phyloP scores from a whole-genome alignment of 768 basidiomycete species.

The Kwoniella newhampshirensis region DNA sequence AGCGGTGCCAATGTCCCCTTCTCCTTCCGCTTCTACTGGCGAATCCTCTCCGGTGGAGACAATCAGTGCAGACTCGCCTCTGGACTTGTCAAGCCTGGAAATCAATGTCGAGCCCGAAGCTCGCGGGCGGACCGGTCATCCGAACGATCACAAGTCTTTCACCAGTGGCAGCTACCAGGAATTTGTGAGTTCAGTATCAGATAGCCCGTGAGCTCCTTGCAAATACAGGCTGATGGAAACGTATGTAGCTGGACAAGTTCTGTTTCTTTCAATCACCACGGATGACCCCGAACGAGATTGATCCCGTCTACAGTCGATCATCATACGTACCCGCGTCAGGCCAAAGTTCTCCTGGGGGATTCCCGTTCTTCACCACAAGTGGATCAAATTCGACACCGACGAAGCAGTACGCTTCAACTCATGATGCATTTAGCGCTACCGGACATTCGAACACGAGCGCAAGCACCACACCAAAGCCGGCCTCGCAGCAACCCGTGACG shows the following conservation, averaged over 20 bases:
- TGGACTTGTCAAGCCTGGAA: constrained; percentile 27
- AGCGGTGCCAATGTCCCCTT: constrained; percentile 32
- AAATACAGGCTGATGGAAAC: background rate
- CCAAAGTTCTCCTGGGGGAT: constrained; percentile 30
- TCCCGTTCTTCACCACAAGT: constrained; percentile 35
- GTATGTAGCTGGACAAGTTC: constrained; percentile 45
- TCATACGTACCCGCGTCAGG: constrained; percentile 23
- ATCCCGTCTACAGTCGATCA: constrained; percentile 20
- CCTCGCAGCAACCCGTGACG: no score
- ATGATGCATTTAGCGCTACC: constrained; percentile 31
- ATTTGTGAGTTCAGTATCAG: constrained; percentile 41
- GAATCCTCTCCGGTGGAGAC: constrained; percentile 40
- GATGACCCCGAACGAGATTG: constrained; percentile 36
- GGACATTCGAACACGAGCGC: background rate
- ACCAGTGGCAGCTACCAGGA: constrained; percentile 41
- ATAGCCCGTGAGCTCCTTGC: no score
- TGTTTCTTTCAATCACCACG: constrained; percentile 52
- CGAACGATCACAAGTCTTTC: constrained; percentile 24
- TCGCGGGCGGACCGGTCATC: constrained; percentile 21
- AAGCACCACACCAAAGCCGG: no score
- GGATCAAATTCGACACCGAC: constrained; percentile 32
- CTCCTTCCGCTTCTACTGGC: constrained; percentile 39
- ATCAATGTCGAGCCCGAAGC: constrained; percentile 38
- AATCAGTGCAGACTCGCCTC: constrained; percentile 27
- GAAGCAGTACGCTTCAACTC: constrained; percentile 28